Evolutionary conservation across 1,284 basidiomycete genomes (phyloP), one percentile per base, ranked within the genome.

Genomic region (Rhodotorula sp.): DNA sequence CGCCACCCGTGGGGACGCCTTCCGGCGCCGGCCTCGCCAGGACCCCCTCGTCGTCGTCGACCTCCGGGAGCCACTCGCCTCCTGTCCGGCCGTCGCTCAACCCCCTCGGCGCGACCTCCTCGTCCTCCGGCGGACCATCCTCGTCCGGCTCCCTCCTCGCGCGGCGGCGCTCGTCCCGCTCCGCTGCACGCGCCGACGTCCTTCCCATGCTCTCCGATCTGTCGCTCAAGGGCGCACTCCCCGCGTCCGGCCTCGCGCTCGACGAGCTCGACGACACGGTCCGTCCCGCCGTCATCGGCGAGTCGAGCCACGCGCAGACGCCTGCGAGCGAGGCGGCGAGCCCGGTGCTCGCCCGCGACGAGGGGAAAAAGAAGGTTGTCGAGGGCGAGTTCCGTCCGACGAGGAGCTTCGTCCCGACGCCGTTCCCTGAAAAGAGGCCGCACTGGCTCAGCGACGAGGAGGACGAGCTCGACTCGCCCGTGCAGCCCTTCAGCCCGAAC

Each of bases 231-330:
- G 57, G 41, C 39, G 29, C 64, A 13, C n/a, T 67, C 7, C 66
- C 66, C n/a, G 39, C 44, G 19, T n/a, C 53, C 4, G 44, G 44
- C 44, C 44, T 44, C 25, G 46, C 54, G 21, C 58, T 69, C 63
- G 58, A 61, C n/a, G 59, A 69, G 36, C 63, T 69, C 58, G 68
- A 69, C 59, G 68, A 69, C 46, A 65, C 63, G 22, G 63, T 69
- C 37, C 32, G 34, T 3, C 63, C 58, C 27, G 59, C 61, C 3
- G 68, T 69, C 32, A 65, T 69, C 13, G 68, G 68, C 50, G 57
- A 61, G 17, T 64, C 58, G 44, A 57, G 53, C 6, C 58, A 69
- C 39, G 68, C 68, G 25, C 53, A 54, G 44, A 69, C 63, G n/a
- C 68, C 68, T 8, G 56, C 60, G 44, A 63, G 51, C 53, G 62